Conservation (phyloP, 257 asterid genomes). For the Penstemon davidsonii region DNA sequence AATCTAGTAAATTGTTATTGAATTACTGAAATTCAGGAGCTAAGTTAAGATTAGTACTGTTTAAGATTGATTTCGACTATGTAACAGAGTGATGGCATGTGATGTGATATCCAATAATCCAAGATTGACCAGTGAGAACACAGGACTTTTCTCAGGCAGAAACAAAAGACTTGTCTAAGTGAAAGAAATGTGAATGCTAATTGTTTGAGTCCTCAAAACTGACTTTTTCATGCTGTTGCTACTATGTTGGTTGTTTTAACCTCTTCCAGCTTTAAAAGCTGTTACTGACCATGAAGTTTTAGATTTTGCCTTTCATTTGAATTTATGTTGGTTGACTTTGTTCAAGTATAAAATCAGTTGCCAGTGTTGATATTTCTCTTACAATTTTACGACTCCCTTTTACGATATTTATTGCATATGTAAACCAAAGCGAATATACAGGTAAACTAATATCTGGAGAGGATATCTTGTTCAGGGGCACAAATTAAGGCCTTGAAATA, state of each 20-base stretch:
- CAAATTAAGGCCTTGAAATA: too few species aligned
- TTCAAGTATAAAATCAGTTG: too few species aligned
- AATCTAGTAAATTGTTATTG: neutral
- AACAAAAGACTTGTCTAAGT: conserved; percentile 30
- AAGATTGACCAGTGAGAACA: conserved; percentile 34
- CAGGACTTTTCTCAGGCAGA: conserved; percentile 28
- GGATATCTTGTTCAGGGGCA: too few species aligned
- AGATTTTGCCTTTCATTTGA: neutral
- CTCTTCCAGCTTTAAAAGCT: neutral
- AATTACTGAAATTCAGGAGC: neutral
- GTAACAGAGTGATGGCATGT: conserved; percentile 6
- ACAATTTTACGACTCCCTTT: too few species aligned
- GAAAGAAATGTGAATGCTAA: conserved; percentile 17
- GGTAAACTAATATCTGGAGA: too few species aligned
- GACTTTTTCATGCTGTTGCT: conserved; percentile 18
- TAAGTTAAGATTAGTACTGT: neutral
- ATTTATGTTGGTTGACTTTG: too few species aligned
- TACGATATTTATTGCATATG: too few species aligned
- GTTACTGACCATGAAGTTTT: neutral
- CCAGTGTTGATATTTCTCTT: too few species aligned
- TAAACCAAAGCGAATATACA: too few species aligned
- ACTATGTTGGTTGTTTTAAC: neutral
- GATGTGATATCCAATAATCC: conserved; percentile 26
- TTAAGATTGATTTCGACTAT: neutral
- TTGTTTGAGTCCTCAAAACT: neutral